Conservation (phyloP, 306 rosid species). For the Purshia tridentata region DNA sequence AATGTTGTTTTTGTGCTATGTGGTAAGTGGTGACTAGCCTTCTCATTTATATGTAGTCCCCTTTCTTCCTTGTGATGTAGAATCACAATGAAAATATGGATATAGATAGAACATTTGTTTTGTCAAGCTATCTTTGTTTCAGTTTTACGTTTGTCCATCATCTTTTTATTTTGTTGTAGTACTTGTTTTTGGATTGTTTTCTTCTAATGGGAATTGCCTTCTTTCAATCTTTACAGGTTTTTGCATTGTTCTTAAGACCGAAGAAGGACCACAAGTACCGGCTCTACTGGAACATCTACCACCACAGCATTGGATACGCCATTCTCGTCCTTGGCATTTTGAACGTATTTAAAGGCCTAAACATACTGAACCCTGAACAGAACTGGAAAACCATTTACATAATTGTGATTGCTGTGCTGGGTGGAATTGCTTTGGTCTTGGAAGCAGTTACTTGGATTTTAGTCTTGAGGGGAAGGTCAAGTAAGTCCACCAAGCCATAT, state of each 20-base stretch:
- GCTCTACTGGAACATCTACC: constrained; percentile 75
- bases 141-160: too few relatives aligned
- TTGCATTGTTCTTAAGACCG: constrained; percentile 77
- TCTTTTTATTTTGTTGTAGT: neutral
- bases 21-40: too few relatives aligned
- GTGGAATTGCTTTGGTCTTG: constrained; percentile 48
- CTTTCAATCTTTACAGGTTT: constrained; percentile 44
- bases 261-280: constrained; percentile 70
- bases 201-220: constrained; percentile 13
- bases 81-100: too few relatives aligned
- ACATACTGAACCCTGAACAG: constrained; percentile 48
- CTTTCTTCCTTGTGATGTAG: too few relatives aligned
- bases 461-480: constrained; percentile 54
- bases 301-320: constrained; percentile 66
- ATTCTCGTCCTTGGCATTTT: constrained; percentile 54
- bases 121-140: too few relatives aligned
- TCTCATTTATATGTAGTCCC: too few relatives aligned
- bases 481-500: constrained; percentile 46
- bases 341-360: constrained; percentile 67
- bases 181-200: constrained; percentile 1
- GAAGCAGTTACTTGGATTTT: constrained; percentile 80
- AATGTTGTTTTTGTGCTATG: too few relatives aligned
- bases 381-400: constrained; percentile 65
- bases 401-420: constrained; percentile 39
- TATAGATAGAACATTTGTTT: too few relatives aligned